These are phyloP conservation scores for Trichosanthes cucumerina DNA, from an alignment of 306 rosid genomes.

Conservation along the genomic window DNA sequence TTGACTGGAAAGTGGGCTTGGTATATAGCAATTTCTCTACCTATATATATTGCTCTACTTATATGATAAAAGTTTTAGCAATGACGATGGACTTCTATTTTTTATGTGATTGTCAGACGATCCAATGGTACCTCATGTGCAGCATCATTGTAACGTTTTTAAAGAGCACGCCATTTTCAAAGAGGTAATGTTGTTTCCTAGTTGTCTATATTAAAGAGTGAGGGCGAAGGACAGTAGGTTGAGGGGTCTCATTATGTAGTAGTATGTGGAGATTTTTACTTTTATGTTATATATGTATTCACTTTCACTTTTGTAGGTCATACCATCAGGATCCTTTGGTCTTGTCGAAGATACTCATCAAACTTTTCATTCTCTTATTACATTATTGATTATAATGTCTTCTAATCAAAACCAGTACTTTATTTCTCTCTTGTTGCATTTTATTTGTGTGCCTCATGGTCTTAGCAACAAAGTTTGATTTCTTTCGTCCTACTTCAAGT, in stretches of 20 bases:
- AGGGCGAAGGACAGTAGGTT: background rate
- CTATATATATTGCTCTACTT: background rate
- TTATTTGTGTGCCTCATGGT: slow-evolving; percentile 2
- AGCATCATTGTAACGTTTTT: slow-evolving; percentile 65
- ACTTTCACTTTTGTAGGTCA: slow-evolving; percentile 40
- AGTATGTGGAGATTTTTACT: background rate
- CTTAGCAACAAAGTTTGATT: background rate
- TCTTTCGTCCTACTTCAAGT: slow-evolving; percentile 38
- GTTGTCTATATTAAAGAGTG: background rate
- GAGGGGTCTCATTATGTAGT: background rate
- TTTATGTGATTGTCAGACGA: slow-evolving; percentile 50
- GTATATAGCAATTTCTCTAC: background rate
- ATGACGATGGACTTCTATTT: background rate
- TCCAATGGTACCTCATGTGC: slow-evolving; percentile 54
- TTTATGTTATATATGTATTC: background rate
- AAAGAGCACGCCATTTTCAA: slow-evolving; percentile 84
- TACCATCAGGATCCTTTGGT: slow-evolving; percentile 63
- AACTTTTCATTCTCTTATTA: slow-evolving; percentile 15
- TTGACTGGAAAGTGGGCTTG: background rate
- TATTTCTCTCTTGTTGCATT: background rate
- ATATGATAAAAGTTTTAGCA: background rate
- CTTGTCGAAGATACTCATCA: no score
- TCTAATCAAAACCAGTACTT: background rate
- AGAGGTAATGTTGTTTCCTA: slow-evolving; percentile 46
- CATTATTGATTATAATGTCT: slow-evolving; percentile 4